Conservation (phyloP, 176 grass and related monocot species). For the Calamus simplicifolius region DNA sequence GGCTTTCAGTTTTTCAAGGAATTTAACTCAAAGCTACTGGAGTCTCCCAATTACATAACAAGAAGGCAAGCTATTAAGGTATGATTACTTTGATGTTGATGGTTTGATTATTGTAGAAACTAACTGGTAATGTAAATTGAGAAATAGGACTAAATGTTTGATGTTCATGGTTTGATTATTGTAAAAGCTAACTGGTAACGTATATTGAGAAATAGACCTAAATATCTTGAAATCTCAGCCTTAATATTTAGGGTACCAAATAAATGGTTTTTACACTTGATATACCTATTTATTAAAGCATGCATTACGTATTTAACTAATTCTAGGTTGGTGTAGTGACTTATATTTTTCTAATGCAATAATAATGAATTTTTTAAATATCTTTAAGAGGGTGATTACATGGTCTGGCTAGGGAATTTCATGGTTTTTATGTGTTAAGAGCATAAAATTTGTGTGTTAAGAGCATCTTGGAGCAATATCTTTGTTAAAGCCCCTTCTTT, state of each 20-base stretch:
- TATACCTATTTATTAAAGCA: too few species aligned
- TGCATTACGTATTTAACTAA: too few species aligned
- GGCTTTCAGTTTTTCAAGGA: slow-evolving; percentile 72
- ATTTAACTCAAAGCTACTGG: slow-evolving; percentile 85
- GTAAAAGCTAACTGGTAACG: too few species aligned
- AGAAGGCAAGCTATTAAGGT: slow-evolving; percentile 99
- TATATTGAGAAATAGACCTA: too few species aligned
- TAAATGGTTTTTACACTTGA: too few species aligned
- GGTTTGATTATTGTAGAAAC: not conserved
- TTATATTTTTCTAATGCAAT: not conserved
- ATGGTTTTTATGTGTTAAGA: not conserved
- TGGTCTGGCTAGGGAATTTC: not conserved
- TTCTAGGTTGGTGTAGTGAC: not conserved
- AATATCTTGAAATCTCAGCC: too few species aligned
- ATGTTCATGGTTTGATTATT: not conserved
- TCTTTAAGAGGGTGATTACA: slow-evolving; percentile 3
- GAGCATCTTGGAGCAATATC: not conserved
- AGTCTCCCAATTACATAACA: slow-evolving; percentile 84
- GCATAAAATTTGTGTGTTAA: too few species aligned
- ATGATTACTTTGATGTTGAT: slow-evolving; percentile 9
- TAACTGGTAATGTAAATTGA: too few species aligned
- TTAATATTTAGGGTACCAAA: too few species aligned
- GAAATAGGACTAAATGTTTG: too few species aligned
- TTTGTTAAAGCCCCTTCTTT: slow-evolving; percentile 1
- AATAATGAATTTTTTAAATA: slow-evolving; percentile 1